Conservation (phyloP, 106 monocot genomes). For the Dactylorhiza incarnata region DNA sequence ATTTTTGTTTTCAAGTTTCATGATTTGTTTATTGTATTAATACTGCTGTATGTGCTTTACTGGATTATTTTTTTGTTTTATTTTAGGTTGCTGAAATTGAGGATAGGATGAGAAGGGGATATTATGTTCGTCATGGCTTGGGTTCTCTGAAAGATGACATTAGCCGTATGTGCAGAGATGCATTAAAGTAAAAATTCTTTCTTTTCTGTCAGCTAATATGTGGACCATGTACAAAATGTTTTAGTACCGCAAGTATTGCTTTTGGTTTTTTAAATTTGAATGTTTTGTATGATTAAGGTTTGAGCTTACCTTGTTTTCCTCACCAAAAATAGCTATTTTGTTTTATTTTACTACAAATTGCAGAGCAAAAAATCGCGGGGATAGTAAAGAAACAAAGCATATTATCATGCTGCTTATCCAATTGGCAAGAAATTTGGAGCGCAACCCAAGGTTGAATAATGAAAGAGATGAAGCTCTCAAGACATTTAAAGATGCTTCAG, state of each 20-base stretch:
- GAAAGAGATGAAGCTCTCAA: constrained; percentile 32
- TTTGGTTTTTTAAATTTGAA: neutral
- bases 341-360: neutral
- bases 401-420: constrained; percentile 62
- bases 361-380: constrained; percentile 55
- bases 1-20: neutral
- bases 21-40: neutral
- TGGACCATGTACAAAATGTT: neutral
- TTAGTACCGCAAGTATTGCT: neutral
- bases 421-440: constrained; percentile 59
- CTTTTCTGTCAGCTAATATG: neutral
- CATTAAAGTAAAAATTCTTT: constrained; percentile 63
- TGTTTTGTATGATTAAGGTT: neutral
- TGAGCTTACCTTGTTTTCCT: neutral
- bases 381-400: constrained; percentile 62
- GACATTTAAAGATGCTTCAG: constrained; percentile 34
- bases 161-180: constrained; percentile 82
- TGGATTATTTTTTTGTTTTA: neutral
- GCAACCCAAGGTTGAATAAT: constrained; percentile 39
- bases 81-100: constrained; percentile 85
- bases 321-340: neutral
- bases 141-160: constrained; percentile 84
- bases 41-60: neutral
- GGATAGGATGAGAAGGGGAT: constrained; percentile 83
- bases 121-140: constrained; percentile 80